Evolutionary conservation across 495 filamentous ascomycete species (phyloP).

Genomic region (Pyronema omphalodes): DNA sequence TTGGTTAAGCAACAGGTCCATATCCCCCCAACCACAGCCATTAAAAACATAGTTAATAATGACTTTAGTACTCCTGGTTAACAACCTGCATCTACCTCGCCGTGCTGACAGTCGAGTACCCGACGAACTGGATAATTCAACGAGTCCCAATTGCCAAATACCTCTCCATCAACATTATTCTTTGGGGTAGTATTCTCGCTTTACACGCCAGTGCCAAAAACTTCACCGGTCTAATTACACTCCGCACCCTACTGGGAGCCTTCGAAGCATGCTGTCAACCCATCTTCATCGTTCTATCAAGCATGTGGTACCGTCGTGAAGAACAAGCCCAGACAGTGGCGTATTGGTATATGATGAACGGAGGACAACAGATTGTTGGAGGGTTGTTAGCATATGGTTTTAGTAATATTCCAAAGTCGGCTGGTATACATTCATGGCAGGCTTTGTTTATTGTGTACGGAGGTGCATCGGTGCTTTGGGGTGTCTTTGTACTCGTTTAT

Average conservation of each 20-base stretch:
- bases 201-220: slow-evolving; percentile 34
- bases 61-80: slow-evolving; percentile 31
- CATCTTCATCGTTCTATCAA: slow-evolving; percentile 39
- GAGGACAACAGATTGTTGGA: slow-evolving; percentile 35
- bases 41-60: neutral
- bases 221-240: slow-evolving; percentile 37
- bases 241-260: slow-evolving; percentile 45
- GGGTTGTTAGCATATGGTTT: slow-evolving; percentile 42
- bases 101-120: slow-evolving; percentile 36
- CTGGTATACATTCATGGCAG: slow-evolving; percentile 35
- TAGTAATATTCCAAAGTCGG: slow-evolving; percentile 31
- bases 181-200: slow-evolving; percentile 34
- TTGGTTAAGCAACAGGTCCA: slow-evolving; percentile 33
- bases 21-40: neutral
- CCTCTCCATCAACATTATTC: slow-evolving; percentile 40
- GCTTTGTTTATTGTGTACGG: slow-evolving; percentile 43
- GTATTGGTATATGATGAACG: slow-evolving; percentile 59
- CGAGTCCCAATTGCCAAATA: slow-evolving; percentile 38
- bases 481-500: slow-evolving; percentile 27
- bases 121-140: slow-evolving; percentile 35
- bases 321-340: slow-evolving; percentile 47
- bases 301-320: slow-evolving; percentile 56
- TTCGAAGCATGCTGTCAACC: slow-evolving; percentile 53
- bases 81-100: slow-evolving; percentile 38
- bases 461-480: slow-evolving; percentile 30